phyloP scores from a whole-genome alignment of 805 yeast species.

The Candida easanensis region DNA sequence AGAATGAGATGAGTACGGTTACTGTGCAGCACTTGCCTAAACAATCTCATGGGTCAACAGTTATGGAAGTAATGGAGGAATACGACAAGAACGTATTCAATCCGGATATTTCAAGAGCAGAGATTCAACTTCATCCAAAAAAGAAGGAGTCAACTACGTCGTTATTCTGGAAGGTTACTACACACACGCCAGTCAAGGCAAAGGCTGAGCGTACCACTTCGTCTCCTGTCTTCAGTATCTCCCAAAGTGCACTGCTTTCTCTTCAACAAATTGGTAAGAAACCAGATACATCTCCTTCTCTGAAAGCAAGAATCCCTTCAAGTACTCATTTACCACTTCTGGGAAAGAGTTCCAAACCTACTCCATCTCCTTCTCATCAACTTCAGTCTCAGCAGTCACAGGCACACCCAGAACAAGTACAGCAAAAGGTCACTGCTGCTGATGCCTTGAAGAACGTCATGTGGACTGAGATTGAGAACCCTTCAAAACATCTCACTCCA shows the following conservation, averaged over 20 bases:
- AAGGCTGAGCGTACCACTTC: constrained; percentile 19
- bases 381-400: constrained; percentile 8
- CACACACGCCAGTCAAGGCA: constrained; percentile 20
- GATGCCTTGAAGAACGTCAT: constrained; percentile 28
- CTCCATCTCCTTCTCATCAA: constrained; percentile 3
- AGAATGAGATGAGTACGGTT: constrained; percentile 74
- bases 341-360: background rate
- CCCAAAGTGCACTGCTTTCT: constrained; percentile 20
- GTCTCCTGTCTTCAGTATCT: constrained; percentile 18
- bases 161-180: constrained; percentile 25
- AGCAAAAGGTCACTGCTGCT: constrained; percentile 13
- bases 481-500: constrained; percentile 62
- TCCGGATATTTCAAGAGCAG: constrained; percentile 12
- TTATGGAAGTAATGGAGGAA: constrained; percentile 59
- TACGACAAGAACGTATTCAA: constrained; percentile 62
- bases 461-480: constrained; percentile 71
- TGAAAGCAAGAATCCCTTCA: constrained; percentile 3
- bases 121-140: constrained; percentile 8
- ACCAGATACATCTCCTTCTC: constrained; percentile 8
- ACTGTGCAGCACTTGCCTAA: constrained; percentile 57
- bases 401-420: no score
- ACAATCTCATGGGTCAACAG: constrained; percentile 32
- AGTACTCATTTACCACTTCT: constrained; percentile 1
- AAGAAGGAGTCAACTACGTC: constrained; percentile 12
- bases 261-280: constrained; percentile 17